Evolutionary conservation across 1,284 basidiomycete genomes (phyloP).

Genomic region (Apiotrichum domesticum): DNA sequence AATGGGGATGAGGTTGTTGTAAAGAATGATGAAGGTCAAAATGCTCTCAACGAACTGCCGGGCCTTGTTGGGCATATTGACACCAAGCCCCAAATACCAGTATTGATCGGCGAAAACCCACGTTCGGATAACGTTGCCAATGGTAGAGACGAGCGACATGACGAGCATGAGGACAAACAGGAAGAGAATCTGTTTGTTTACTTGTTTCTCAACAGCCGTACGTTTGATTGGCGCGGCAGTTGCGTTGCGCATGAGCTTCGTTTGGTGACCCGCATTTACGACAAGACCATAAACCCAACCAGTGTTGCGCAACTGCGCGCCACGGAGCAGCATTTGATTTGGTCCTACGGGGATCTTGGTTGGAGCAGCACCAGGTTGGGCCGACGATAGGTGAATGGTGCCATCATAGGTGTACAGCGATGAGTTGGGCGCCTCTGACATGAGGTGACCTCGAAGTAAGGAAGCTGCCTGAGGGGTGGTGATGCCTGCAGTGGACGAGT

Average conservation of each 20-base stretch:
- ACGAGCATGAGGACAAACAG: constrained; percentile 82
- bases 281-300: constrained; percentile 92
- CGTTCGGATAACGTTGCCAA: constrained; percentile 81
- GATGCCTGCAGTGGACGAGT: constrained; percentile 69
- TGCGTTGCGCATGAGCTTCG: constrained; percentile 89
- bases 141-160: constrained; percentile 82
- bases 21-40: constrained; percentile 95
- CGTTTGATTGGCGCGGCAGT: constrained; percentile 95
- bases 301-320: constrained; percentile 93
- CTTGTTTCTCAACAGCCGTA: constrained; percentile 91
- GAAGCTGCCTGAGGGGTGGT: constrained; percentile 71
- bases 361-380: constrained; percentile 35
- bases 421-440: constrained; percentile 95
- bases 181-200: constrained; percentile 96
- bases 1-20: constrained; percentile 99
- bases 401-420: constrained; percentile 93
- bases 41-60: constrained; percentile 85
- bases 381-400: constrained; percentile 58
- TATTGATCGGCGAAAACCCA: constrained; percentile 78
- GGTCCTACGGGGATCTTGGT: constrained; percentile 87
- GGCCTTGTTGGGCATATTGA: constrained; percentile 50
- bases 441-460: constrained; percentile 70
- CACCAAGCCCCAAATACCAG: constrained; percentile 64
- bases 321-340: constrained; percentile 87
- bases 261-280: constrained; percentile 96